Conservation (phyloP, 306 rosid genomes). For the Biancaea sappan region DNA sequence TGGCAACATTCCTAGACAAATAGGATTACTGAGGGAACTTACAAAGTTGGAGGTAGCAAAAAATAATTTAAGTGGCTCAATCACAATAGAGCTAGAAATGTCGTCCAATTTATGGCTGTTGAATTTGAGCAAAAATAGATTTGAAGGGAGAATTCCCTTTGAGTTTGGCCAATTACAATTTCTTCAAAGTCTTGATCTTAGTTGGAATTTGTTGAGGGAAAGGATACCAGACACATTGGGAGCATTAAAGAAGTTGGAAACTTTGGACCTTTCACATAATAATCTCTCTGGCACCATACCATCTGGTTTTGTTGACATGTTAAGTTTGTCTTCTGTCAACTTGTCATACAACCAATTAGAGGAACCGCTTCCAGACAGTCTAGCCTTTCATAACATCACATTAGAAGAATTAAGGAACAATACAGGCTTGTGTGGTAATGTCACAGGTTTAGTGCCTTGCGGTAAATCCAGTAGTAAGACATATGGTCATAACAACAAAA, state of each 20-base stretch:
- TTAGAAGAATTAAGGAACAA: constrained; percentile 17
- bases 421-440: neutral
- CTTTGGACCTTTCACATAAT: constrained; percentile 46
- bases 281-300: constrained; percentile 36
- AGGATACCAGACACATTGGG: constrained; percentile 36
- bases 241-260: constrained; percentile 10
- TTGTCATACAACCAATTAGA: constrained; percentile 13
- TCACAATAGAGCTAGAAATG: neutral
- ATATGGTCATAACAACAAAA: neutral
- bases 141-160: neutral
- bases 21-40: neutral
- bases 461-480: too few relatives aligned
- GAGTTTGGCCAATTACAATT: neutral
- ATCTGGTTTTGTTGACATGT: neutral
- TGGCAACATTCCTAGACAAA: constrained; percentile 1
- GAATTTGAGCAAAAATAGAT: constrained; percentile 14
- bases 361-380: constrained; percentile 20
- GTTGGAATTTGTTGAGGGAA: neutral
- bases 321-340: neutral
- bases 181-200: neutral
- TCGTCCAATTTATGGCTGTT: neutral
- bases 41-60: neutral
- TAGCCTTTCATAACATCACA: neutral
- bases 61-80: constrained; percentile 19
- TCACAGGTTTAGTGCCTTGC: neutral